Conservation (phyloP, 129 eudicot species). For the Solidago caesia region DNA sequence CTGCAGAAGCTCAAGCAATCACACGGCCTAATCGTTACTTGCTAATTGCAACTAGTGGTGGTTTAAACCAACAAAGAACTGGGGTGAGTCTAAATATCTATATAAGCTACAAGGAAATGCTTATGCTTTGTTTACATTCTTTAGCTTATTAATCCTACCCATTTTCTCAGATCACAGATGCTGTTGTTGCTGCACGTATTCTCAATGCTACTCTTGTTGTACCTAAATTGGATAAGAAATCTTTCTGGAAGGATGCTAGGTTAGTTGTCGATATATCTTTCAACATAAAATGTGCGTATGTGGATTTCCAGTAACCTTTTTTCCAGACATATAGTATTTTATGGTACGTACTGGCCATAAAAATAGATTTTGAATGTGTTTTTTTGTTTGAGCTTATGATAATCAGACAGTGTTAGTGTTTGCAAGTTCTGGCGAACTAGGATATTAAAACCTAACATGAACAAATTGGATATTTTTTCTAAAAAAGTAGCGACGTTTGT, state of each 20-base stretch:
- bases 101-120: not conserved
- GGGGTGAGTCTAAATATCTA: conserved; percentile 52
- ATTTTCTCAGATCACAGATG: conserved; percentile 74
- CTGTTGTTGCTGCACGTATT: conserved; percentile 97
- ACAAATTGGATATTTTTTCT: no score
- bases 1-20: conserved; percentile 55
- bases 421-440: no score
- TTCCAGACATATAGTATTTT: no score
- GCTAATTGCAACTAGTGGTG: conserved; percentile 88
- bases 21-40: conserved; percentile 68
- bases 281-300: not conserved
- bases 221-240: conserved; percentile 78
- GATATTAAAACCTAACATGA: no score
- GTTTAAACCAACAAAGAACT: conserved; percentile 94
- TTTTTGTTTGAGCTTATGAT: no score
- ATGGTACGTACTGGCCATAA: no score
- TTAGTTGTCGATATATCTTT: conserved; percentile 29
- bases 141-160: not conserved
- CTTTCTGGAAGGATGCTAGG: conserved; percentile 98
- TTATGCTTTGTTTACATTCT: not conserved
- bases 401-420: no score
- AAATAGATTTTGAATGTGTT: no score
- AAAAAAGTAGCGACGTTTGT: no score
- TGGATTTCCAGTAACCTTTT: no score
- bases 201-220: conserved; percentile 96